Conservation (phyloP, 495 filamentous ascomycete genomes). For the Chlorociboria aeruginascens region DNA sequence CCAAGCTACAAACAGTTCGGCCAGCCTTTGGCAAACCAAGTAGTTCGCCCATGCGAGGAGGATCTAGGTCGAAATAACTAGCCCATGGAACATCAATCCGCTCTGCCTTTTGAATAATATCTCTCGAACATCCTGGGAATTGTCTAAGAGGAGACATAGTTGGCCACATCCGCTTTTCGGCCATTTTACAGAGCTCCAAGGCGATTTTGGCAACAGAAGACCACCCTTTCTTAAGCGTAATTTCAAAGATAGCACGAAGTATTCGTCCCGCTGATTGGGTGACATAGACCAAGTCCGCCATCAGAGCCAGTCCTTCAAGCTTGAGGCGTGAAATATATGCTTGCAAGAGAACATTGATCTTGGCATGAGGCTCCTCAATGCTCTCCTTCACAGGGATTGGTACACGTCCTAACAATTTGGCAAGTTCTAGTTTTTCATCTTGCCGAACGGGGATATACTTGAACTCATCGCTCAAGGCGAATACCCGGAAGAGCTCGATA, state of each 20-base stretch:
- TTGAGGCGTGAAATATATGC: slow-evolving; percentile 93
- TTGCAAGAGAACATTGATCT: slow-evolving; percentile 98
- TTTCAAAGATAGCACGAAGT: slow-evolving; percentile 90
- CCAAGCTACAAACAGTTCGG: slow-evolving; percentile 68
- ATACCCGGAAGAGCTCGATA: slow-evolving; percentile 95
- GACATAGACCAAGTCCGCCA: slow-evolving; percentile 98
- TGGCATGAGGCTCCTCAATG: slow-evolving; percentile 92
- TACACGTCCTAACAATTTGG: slow-evolving; percentile 79
- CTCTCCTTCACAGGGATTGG: slow-evolving; percentile 96
- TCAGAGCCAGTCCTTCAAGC: slow-evolving; percentile 85
- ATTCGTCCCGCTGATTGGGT: slow-evolving; percentile 97
- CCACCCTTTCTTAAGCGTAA: slow-evolving; percentile 93
- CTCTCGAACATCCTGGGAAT: slow-evolving; percentile 67
- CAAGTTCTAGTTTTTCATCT: slow-evolving; percentile 93
- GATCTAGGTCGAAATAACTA: slow-evolving; percentile 91
- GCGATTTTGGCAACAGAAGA: slow-evolving; percentile 85
- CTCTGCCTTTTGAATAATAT: slow-evolving; percentile 86
- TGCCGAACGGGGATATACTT: slow-evolving; percentile 97
- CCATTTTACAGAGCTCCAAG: slow-evolving; percentile 96
- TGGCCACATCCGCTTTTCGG: slow-evolving; percentile 98
- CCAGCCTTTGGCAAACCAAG: slow-evolving; percentile 87
- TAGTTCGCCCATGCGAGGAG: slow-evolving; percentile 92
- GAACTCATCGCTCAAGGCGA: slow-evolving; percentile 94
- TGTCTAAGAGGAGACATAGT: slow-evolving; percentile 94
- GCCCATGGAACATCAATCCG: slow-evolving; percentile 88